These are phyloP conservation scores for Plasmodium cynomolgi DNA, from an alignment of 169 alveolate species.

Conservation along the genomic window DNA sequence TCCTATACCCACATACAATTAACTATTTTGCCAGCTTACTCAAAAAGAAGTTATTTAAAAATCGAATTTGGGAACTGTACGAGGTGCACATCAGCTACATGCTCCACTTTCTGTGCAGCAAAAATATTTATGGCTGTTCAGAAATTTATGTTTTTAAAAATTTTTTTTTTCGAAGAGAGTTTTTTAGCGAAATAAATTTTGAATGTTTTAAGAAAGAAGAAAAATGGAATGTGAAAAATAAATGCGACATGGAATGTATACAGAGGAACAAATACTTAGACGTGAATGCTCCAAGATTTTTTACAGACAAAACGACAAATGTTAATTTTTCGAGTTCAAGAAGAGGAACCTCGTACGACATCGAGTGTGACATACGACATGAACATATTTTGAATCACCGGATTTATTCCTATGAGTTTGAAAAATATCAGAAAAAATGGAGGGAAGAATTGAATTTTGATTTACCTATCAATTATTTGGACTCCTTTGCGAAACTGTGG, in stretches of 20 bases:
- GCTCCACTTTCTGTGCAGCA: constrained; percentile 65
- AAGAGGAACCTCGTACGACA: constrained; percentile 61
- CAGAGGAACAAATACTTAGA: constrained; percentile 56
- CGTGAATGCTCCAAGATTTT: constrained; percentile 21
- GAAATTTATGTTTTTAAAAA: constrained; percentile 47
- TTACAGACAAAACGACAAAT: constrained; percentile 48
- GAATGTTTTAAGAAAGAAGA: constrained; percentile 36
- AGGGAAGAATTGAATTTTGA: constrained; percentile 49
- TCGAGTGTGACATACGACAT: constrained; percentile 68
- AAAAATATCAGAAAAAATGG: constrained; percentile 46
- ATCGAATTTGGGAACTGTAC: constrained; percentile 54
- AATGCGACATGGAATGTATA: constrained; percentile 9
- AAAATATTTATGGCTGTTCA: constrained; percentile 68
- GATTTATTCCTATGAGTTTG: constrained; percentile 47
- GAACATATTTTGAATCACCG: constrained; percentile 26
- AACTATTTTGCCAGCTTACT: constrained; percentile 53
- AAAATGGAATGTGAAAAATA: constrained; percentile 30
- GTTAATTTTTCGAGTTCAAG: constrained; percentile 44
- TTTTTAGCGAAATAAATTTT: constrained; percentile 28
- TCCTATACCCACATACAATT: constrained; percentile 43
- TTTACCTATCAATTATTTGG: constrained; percentile 49
- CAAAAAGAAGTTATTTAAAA: constrained; percentile 62
- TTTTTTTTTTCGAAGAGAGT: constrained; percentile 47
- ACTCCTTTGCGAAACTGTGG: constrained; percentile 63
- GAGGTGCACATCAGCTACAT: constrained; percentile 70